Conservation (phyloP, 768 basidiomycete genomes). For the Russula lepida region DNA sequence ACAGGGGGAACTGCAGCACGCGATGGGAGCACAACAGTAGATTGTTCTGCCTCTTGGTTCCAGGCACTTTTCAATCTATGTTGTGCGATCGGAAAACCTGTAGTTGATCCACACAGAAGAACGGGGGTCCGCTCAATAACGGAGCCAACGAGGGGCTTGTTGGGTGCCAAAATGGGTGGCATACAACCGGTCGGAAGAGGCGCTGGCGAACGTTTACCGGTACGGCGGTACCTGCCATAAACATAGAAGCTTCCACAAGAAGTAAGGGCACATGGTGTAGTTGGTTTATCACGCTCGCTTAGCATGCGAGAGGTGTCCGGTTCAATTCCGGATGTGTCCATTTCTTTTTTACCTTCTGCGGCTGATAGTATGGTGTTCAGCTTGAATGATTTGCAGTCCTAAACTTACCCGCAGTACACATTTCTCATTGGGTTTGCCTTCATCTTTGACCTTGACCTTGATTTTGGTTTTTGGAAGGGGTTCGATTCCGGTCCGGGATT, state of each 20-base stretch:
- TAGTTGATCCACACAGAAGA: slow-evolving; percentile 23
- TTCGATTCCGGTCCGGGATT: too few species aligned
- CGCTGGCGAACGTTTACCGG: neutral
- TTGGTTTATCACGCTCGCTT: slow-evolving; percentile 21
- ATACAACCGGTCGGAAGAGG: neutral
- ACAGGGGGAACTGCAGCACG: slow-evolving; percentile 21
- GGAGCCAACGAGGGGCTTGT: slow-evolving; percentile 34
- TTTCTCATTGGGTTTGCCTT: too few species aligned
- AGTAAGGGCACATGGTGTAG: slow-evolving; percentile 18
- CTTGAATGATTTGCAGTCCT: too few species aligned
- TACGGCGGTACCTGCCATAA: neutral
- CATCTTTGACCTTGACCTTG: too few species aligned
- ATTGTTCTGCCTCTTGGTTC: slow-evolving; percentile 25
- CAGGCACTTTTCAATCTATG: slow-evolving; percentile 35
- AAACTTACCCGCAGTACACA: too few species aligned
- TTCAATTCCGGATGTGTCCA: slow-evolving; percentile 20
- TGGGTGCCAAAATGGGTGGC: neutral
- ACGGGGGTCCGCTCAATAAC: slow-evolving; percentile 34
- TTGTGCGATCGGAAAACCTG: slow-evolving; percentile 34
- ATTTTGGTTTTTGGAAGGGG: too few species aligned
- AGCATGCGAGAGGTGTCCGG: slow-evolving; percentile 20
- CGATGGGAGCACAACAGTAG: slow-evolving; percentile 17
- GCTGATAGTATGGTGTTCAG: too few species aligned
- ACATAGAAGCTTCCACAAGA: accelerated
- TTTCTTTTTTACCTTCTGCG: neutral